Percentiles rank a stretch among this genome's conserved stretches.
Conservation (phyloP, 345 rosid species). For the Corymbia maculata region DNA sequence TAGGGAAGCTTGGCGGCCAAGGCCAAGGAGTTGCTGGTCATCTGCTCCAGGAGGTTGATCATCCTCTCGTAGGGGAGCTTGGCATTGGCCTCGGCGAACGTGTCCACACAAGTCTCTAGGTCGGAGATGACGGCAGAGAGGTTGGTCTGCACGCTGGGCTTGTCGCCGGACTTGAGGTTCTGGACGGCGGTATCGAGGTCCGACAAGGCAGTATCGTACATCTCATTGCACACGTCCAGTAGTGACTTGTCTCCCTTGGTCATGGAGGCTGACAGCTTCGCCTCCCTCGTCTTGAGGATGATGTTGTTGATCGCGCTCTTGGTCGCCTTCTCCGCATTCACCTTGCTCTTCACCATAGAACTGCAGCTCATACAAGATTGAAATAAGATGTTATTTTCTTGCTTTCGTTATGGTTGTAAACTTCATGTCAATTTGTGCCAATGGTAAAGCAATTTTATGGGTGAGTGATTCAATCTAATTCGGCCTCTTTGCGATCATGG, state of each 20-base stretch:
- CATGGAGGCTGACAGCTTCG: background rate
- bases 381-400: background rate
- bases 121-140: slow-evolving; percentile 21
- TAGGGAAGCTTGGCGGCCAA: background rate
- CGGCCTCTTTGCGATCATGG: background rate
- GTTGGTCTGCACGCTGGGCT: slow-evolving; percentile 10
- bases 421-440: background rate
- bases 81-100: background rate
- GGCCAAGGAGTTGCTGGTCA: slow-evolving; percentile 7
- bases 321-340: background rate
- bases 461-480: background rate
- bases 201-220: slow-evolving; percentile 10
- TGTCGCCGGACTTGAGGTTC: slow-evolving; percentile 16
- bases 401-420: background rate
- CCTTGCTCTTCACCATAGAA: background rate
- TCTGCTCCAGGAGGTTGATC: background rate
- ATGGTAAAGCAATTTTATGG: background rate
- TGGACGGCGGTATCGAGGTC: slow-evolving; percentile 8
- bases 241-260: background rate
- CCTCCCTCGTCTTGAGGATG: background rate
- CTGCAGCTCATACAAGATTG: background rate
- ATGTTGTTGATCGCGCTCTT: slow-evolving; percentile 2
- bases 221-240: slow-evolving; percentile 12
- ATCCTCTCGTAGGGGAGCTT: background rate
- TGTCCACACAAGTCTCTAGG: slow-evolving; percentile 19